Evolutionary conservation across 768 basidiomycete species (phyloP), one percentile per base, ranked within the genome.

Genomic region (Podaxis sp.): DNA sequence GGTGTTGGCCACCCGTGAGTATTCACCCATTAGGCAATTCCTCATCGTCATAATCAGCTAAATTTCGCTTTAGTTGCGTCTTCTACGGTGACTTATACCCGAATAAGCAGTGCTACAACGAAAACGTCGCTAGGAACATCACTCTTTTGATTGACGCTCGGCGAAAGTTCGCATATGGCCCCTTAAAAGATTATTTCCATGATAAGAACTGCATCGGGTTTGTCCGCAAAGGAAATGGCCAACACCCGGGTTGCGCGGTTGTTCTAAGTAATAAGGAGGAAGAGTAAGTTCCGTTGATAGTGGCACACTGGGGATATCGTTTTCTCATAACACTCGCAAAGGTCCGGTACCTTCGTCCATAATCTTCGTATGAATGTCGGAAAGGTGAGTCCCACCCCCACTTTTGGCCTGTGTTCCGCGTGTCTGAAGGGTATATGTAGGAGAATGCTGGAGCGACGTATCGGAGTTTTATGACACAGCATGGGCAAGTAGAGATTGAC

Each of bases 71-170:
- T 57, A 94, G 92, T 43, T 94, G 92, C 66, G 85, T 93, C n/a
- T 94, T 93, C 72, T 93, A 93, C 64, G 92, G 91, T 5, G 92
- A 94, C 71, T 68, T 93, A 15, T 92, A 91, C 67, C 88, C 86
- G 0, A 89, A 91, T 67, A 66, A 74, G 46, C 88, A 89, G 71
- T 86, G 87, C 64, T 90, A 85, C 69, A 79, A 87, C 64, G 80
- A 80, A 63, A 70, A 71, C 15, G 79, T 81, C 7, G 80, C 88
- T 8, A 71, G 69, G 36, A 82, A 82, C 50, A 77, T 94, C 54
- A 77, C 69, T 51, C 68, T 78, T 24, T 73, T 94, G 51, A 82
- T 94, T 19, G 72, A 79, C 47, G 84, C 79, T 36, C 88, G 93
- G 66, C 84, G 83, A 76, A 74, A 69, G 56, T 89, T 80, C 66